phyloP scores from a whole-genome alignment of 1,284 basidiomycete genomes.

The Ustilago cynodontis region DNA sequence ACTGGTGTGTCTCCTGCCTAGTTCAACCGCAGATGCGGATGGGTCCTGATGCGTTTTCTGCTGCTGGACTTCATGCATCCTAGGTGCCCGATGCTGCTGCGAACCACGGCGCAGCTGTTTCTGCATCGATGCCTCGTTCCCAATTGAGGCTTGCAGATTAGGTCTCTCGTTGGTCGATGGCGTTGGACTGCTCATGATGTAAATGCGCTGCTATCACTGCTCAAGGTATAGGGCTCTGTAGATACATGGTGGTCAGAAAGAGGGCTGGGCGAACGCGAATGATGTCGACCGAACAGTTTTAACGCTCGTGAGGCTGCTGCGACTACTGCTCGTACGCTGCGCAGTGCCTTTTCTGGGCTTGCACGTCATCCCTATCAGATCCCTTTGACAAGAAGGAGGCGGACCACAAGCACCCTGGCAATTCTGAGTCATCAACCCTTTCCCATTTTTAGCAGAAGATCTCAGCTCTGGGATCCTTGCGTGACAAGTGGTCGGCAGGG shows the following conservation, averaged over 20 bases:
- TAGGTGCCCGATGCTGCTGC: neutral
- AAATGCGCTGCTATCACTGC: neutral
- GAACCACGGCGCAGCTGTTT: neutral
- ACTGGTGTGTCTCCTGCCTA: neutral
- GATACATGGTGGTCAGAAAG: neutral
- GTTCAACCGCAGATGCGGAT: neutral
- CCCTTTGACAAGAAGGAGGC: neutral
- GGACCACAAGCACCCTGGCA: neutral
- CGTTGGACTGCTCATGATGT: conserved; percentile 7
- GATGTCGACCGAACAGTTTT: neutral
- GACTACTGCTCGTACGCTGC: neutral
- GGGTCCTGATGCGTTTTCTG: neutral
- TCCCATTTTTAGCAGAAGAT: neutral
- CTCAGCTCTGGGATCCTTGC: neutral
- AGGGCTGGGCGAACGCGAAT: neutral
- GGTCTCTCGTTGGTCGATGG: neutral
- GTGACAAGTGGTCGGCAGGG: neutral
- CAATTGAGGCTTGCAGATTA: neutral
- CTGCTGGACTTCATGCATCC: neutral
- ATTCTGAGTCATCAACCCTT: conserved; percentile 5
- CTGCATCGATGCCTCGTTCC: neutral
- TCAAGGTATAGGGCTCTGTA: neutral
- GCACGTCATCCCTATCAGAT: neutral
- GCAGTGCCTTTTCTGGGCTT: neutral
- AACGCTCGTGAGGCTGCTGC: neutral